Conservation (phyloP, 78 protist species). For the Emiliania huxleyi region DNA sequence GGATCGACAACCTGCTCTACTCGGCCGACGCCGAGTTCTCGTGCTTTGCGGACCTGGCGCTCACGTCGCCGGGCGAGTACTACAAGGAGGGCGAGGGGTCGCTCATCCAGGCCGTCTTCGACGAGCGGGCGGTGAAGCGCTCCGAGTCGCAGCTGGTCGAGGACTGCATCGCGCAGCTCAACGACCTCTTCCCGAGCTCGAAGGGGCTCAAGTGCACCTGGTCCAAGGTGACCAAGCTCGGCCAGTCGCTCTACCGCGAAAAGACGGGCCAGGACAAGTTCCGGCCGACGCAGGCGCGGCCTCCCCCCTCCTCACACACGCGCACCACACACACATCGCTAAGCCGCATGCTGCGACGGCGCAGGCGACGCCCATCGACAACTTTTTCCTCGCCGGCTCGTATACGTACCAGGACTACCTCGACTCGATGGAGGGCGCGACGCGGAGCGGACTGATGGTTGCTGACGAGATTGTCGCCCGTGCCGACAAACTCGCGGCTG, state of each 20-base stretch:
- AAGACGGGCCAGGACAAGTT: conserved; percentile 24
- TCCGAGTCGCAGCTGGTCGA: neutral
- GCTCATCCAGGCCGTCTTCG: conserved; percentile 44
- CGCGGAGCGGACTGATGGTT: conserved; percentile 1
- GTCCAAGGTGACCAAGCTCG: conserved; percentile 41
- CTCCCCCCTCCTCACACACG: no score
- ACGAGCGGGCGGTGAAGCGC: neutral
- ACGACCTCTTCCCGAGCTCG: conserved; percentile 41
- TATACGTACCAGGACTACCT: conserved; percentile 41
- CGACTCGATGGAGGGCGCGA: conserved; percentile 56
- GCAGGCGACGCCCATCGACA: neutral
- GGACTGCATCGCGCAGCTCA: neutral
- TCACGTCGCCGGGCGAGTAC: conserved; percentile 34
- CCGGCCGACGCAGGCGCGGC: conserved; percentile 25
- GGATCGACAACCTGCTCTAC: conserved; percentile 56
- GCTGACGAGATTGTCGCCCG: conserved; percentile 27
- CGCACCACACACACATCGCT: no score
- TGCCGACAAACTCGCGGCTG: neutral
- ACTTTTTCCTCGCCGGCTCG: conserved; percentile 2
- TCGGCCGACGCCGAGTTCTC: conserved; percentile 48
- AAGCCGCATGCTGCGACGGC: no score
- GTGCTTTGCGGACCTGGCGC: conserved; percentile 56
- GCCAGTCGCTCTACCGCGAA: conserved; percentile 10
- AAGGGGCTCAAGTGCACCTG: conserved; percentile 48
- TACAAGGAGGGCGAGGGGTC: conserved; percentile 47